phyloP scores from a whole-genome alignment of 257 asterid genomes.

The Ajuga chamaepitys region DNA sequence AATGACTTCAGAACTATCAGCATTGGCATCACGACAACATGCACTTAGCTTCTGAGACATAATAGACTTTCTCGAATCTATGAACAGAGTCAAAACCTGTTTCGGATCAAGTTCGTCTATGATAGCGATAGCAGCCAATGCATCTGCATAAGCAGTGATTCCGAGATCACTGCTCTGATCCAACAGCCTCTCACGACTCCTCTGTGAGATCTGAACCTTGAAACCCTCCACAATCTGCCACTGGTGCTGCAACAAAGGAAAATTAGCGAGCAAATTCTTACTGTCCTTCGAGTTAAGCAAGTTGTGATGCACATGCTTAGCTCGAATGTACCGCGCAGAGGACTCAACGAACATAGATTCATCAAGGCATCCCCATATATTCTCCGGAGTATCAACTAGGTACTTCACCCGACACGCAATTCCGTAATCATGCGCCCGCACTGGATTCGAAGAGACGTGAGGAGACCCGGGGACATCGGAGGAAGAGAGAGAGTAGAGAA shows the following conservation, averaged over 20 bases:
- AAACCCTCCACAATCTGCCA: slow-evolving; percentile 96
- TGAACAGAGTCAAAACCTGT: slow-evolving; percentile 66
- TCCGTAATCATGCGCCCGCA: slow-evolving; percentile 61
- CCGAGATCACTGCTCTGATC: slow-evolving; percentile 59
- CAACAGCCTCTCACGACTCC: slow-evolving; percentile 78
- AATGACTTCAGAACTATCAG: slow-evolving; percentile 71
- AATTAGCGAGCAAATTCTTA: slow-evolving; percentile 55
- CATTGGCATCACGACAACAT: slow-evolving; percentile 54
- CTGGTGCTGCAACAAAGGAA: slow-evolving; percentile 95
- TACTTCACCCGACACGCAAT: slow-evolving; percentile 96
- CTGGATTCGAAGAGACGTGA: slow-evolving; percentile 33
- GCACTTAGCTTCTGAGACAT: slow-evolving; percentile 64
- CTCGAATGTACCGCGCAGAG: slow-evolving; percentile 84
- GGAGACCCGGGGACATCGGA: slow-evolving; percentile 61
- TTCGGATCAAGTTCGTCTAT: slow-evolving; percentile 83
- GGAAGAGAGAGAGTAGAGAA: slow-evolving; percentile 57
- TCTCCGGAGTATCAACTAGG: slow-evolving; percentile 96
- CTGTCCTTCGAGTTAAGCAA: slow-evolving; percentile 42
- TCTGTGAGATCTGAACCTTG: slow-evolving; percentile 87
- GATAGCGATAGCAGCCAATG: slow-evolving; percentile 81
- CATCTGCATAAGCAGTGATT: slow-evolving; percentile 87
- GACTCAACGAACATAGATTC: slow-evolving; percentile 91
- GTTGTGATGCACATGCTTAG: slow-evolving; percentile 73
- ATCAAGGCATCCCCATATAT: slow-evolving; percentile 97
- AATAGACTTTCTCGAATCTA: slow-evolving; percentile 74